Percentiles rank a stretch among this genome's conserved stretches.
Conservation (phyloP, 306 rosid genomes). For the Macrotyloma uniflorum region DNA sequence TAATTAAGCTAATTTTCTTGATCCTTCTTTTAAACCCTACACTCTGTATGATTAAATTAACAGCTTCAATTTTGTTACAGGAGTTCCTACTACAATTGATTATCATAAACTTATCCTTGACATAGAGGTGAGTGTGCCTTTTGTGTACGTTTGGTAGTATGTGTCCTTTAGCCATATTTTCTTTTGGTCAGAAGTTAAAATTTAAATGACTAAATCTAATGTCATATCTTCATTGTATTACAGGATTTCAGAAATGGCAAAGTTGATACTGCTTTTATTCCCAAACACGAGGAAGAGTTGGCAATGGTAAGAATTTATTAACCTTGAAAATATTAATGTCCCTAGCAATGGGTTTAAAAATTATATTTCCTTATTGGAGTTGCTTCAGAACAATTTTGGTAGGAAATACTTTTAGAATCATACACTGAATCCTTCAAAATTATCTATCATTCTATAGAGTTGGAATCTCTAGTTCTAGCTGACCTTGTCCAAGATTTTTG, state of each 20-base stretch:
- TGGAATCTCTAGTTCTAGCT: constrained; percentile 8
- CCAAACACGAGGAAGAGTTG: constrained; percentile 89
- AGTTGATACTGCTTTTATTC: constrained; percentile 95
- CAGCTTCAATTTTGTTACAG: constrained; percentile 47
- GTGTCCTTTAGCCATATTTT: constrained; percentile 28
- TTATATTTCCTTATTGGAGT: constrained; percentile 14
- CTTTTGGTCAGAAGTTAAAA: not conserved
- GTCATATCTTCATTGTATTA: constrained; percentile 15
- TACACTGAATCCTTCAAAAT: not conserved
- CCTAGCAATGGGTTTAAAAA: not conserved
- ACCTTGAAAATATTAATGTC: not conserved
- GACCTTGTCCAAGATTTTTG: not conserved
- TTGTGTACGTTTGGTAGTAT: not conserved
- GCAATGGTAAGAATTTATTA: constrained; percentile 59
- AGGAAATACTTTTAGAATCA: constrained; percentile 14
- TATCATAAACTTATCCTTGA: constrained; percentile 97
- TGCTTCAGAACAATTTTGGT: constrained; percentile 30
- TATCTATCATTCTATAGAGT: not conserved
- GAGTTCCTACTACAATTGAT: constrained; percentile 98
- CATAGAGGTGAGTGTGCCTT: constrained; percentile 60
- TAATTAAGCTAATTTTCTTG: not conserved
- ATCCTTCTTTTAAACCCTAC: constrained; percentile 28
- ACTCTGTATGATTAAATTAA: constrained; percentile 1
- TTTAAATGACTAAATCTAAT: constrained; percentile 16
- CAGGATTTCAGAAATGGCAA: constrained; percentile 94